These are phyloP conservation scores for Suhomyces sp. DNA, from an alignment of 805 yeast species.

Conservation along the genomic window DNA sequence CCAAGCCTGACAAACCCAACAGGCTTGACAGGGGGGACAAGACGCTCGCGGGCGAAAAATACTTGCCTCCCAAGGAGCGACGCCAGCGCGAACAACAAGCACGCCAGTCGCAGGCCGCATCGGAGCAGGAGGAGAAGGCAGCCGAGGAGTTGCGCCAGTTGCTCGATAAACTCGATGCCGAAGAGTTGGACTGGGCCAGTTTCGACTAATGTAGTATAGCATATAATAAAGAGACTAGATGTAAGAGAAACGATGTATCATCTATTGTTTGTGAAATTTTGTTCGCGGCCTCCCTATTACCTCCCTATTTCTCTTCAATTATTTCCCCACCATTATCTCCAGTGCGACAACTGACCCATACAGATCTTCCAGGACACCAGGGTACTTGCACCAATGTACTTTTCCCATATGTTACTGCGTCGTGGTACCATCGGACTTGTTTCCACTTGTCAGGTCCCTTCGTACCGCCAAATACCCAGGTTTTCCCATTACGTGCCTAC, in stretches of 20 bases:
- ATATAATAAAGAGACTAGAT: background rate
- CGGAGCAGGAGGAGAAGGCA: conserved; percentile 7
- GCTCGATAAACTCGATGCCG: conserved; percentile 28
- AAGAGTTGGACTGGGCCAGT: conserved; percentile 32
- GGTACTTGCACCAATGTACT: too few species aligned
- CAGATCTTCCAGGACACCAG: too few species aligned
- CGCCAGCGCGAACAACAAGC: background rate
- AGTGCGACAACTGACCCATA: too few species aligned
- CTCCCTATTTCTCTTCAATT: background rate
- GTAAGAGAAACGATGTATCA: background rate
- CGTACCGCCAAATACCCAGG: background rate
- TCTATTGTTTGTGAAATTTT: background rate
- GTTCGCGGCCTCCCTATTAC: background rate
- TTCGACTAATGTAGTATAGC: conserved; percentile 15
- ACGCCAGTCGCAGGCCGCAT: conserved; percentile 1
- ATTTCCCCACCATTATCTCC: background rate
- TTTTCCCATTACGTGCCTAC: background rate
- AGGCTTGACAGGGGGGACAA: background rate
- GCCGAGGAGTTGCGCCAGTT: conserved; percentile 23
- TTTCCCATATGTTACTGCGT: background rate
- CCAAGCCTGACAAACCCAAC: background rate
- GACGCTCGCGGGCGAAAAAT: background rate
- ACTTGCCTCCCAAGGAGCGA: background rate
- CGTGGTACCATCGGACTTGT: background rate
- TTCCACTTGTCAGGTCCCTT: background rate